Percentiles rank a stretch among this genome's conserved stretches.
These are phyloP conservation scores for Venturia nashicola DNA, from an alignment of 2,329 filamentous ascomycete species.

Conservation along the genomic window DNA sequence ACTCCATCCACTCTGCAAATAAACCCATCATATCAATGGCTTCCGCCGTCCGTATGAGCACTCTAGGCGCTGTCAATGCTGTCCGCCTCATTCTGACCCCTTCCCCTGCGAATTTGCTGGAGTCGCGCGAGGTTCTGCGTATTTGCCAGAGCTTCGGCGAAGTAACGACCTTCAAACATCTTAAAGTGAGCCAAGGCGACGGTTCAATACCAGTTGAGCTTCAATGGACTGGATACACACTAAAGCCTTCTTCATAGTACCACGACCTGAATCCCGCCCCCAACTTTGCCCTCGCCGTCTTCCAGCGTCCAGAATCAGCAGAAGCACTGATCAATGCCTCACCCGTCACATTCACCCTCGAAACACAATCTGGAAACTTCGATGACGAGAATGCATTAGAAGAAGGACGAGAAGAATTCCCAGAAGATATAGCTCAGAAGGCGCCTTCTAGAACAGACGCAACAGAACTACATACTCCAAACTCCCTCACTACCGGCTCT, in stretches of 20 bases:
- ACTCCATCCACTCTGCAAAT: neutral
- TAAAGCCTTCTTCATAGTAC: constrained; percentile 21
- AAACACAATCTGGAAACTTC: constrained; percentile 11
- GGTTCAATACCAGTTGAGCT: neutral
- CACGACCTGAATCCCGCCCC: constrained; percentile 29
- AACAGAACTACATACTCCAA: neutral
- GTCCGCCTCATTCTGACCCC: constrained; percentile 36
- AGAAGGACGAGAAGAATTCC: neutral
- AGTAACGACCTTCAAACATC: constrained; percentile 33
- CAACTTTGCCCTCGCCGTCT: constrained; percentile 34
- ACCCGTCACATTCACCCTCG: constrained; percentile 35
- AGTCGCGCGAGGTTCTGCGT: constrained; percentile 36
- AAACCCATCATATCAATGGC: neutral
- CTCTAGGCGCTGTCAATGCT: constrained; percentile 19
- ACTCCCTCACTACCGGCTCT: neutral
- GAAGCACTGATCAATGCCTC: constrained; percentile 29
- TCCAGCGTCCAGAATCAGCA: constrained; percentile 27
- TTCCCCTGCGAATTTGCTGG: constrained; percentile 33
- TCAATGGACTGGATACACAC: neutral
- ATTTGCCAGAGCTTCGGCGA: constrained; percentile 37
- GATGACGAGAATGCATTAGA: neutral
- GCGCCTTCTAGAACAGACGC: neutral
- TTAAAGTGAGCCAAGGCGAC: constrained; percentile 22
- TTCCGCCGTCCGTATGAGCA: neutral
- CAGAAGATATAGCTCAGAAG: neutral